These are phyloP conservation scores for Plectosphaerella sp. DNA, from an alignment of 2,329 filamentous ascomycete species.

Conservation along the genomic window DNA sequence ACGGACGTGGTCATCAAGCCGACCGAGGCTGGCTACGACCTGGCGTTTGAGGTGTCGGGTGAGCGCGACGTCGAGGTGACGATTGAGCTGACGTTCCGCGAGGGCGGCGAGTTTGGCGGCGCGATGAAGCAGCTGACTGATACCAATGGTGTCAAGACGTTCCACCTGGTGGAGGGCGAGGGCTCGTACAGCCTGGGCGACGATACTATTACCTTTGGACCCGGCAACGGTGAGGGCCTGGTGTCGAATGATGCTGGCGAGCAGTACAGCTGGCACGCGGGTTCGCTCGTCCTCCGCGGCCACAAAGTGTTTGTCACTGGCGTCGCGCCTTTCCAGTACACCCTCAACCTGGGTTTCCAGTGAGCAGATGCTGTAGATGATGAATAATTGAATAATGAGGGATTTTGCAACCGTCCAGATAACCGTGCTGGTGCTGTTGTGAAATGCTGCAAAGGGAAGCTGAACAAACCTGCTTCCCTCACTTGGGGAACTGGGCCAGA, in stretches of 20 bases:
- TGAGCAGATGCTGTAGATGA: neutral
- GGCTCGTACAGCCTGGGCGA: slow-evolving; percentile 10
- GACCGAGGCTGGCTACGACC: slow-evolving; percentile 9
- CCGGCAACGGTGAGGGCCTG: slow-evolving; percentile 10
- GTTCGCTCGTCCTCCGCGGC: slow-evolving; percentile 8
- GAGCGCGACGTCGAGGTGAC: slow-evolving; percentile 14
- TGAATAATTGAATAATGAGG: neutral
- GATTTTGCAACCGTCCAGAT: neutral
- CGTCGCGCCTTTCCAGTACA: slow-evolving; percentile 11
- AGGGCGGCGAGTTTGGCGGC: slow-evolving; percentile 6
- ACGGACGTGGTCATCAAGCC: slow-evolving; percentile 10
- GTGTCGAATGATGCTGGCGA: slow-evolving; percentile 9
- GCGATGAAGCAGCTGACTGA: neutral
- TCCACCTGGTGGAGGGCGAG: slow-evolving; percentile 10
- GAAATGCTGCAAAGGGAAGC: too few relatives aligned
- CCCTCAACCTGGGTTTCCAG: slow-evolving; percentile 10
- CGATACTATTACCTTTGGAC: slow-evolving; percentile 12
- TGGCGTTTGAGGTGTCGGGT: slow-evolving; percentile 12
- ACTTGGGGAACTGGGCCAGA: too few relatives aligned
- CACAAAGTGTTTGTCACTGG: slow-evolving; percentile 13
- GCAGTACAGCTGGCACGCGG: slow-evolving; percentile 13
- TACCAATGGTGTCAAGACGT: slow-evolving; percentile 5
- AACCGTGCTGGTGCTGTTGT: too few relatives aligned
- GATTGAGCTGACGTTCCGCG: slow-evolving; percentile 13
- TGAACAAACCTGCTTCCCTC: too few relatives aligned